Evolutionary conservation across 2,329 filamentous ascomycete species (phyloP), one percentile per base, ranked within the genome.

Genomic region (Alternaria viburni): DNA sequence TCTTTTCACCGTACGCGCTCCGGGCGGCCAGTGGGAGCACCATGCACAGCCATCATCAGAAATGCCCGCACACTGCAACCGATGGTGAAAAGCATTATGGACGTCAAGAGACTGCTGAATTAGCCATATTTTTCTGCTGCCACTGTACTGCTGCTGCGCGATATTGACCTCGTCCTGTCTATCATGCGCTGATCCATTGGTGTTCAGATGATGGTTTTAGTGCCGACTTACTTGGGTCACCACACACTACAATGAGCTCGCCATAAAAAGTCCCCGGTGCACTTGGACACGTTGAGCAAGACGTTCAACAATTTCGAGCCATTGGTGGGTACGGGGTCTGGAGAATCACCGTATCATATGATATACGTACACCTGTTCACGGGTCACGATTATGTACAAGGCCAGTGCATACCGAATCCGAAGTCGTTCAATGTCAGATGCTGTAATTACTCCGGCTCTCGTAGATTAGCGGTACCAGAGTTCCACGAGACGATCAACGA

Each of bases 1-100:
- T 70, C 69, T 69, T 66, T 67, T 64, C 62, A 65, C 70, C 67
- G 69, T 61, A 62, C 62, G 59, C 63, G 49, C 49, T 52, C 70
- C 70, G 70, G 66, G 61, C 58, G 62, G 65, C 63, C 55, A 61
- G 55, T 63, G 56, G 60, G 51, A 62, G 54, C 63, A 66, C 62
- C 61, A 60, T 65, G 64, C 68, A 56, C 63, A 44, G 47, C 62
- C 64, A 62, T 63, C 50, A 62, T 55, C 66, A 64, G 57, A 60
- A 60, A n/a, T 57, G 54, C 44, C 19, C 26, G 47, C 36, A 51
- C 23, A 12, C 30, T 36, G 54, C 49, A 28, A 49, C 28, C 30
- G 13, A 25, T 11, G 13, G 15, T 32, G 30, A 32, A 32, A 15
- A 15, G 30, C 30, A 32, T 32, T 32, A 32, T 15, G 30, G 13